Base-by-base conservation (phyloP, 306 rosid species). In the Abrus precatorius region DNA sequence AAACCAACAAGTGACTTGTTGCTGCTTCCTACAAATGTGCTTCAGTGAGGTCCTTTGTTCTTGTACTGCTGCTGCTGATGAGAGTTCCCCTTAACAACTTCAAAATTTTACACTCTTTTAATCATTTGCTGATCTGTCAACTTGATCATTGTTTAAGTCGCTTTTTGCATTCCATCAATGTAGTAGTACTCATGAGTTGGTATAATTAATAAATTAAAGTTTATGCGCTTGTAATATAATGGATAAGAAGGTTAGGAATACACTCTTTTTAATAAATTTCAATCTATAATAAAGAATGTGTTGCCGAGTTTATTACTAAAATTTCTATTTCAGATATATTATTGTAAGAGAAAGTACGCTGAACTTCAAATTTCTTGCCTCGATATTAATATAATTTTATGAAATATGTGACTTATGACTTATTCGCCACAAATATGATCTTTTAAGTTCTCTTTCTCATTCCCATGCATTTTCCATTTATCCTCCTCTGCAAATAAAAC, bases 61-160 rank as follows among this genome's bases (percentile, higher is more conserved):
- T 76, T 52, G 75, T 68, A 32, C 75, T 69, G 69, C 54, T 69
- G 69, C 54, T 69, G 59, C 61, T 47, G 63, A 72, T 69, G 84
- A 85, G 87, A 87, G 91, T 87, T 87, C 87, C 88, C 88, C 91
- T 80, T 32, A 55, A 3, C 85, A 82, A 87, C 87, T 87, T 85
- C 87, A 83, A 87, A 59, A 60, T 32, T 72, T 64, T 60, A 27
- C 67, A 20, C 41, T 63, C 5, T 72, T 76, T 74, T 40, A 28
- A 56, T 63, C 63, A 43, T 55, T 76, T 53, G 0, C 34, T 78
- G 12, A 28, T 64, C 60, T 20, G 27, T 83, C 12, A 49, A 65
- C 60, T 72, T 81, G 79, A 41, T 81, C 77, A 32, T 64, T 41
- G 77, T 45, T 34, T 61, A 34, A 29, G 48, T 33, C 38, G 69